Conservation (phyloP, 1,139 yeast genomes). For the Lodderomyces theae region DNA sequence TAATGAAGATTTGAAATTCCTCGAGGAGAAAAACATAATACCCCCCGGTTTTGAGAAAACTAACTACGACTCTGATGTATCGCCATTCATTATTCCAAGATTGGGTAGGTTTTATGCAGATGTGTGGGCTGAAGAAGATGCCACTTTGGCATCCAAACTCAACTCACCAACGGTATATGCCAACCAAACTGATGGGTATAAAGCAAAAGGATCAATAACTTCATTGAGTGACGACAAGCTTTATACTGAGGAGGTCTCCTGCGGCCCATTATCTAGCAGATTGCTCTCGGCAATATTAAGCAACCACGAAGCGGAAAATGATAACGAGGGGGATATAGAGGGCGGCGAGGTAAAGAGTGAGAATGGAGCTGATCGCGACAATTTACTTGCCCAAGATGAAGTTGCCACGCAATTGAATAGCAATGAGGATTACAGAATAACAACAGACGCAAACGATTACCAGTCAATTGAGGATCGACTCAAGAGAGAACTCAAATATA, state of each 20-base stretch:
- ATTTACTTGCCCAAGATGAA: conserved; percentile 23
- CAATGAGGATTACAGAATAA: conserved; percentile 34
- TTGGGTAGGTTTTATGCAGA: conserved; percentile 80
- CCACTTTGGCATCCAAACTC: conserved; percentile 40
- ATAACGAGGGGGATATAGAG: conserved; percentile 11
- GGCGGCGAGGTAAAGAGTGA: not conserved
- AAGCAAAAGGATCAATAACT: conserved; percentile 63
- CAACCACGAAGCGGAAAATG: conserved; percentile 43
- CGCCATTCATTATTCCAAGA: conserved; percentile 77
- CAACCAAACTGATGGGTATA: conserved; percentile 42
- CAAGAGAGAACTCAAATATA: conserved; percentile 81
- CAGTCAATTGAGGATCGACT: conserved; percentile 81
- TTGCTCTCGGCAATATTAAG: conserved; percentile 75
- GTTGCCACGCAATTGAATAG: conserved; percentile 40
- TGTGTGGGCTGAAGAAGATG: conserved; percentile 84
- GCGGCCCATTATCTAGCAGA: conserved; percentile 91
- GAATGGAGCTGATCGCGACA: not conserved
- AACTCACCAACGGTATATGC: conserved; percentile 35
- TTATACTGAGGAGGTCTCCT: conserved; percentile 72
- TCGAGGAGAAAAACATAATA: conserved; percentile 57
- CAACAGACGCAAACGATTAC: conserved; percentile 55
- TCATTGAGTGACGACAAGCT: conserved; percentile 60
- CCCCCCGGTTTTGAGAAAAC: conserved; percentile 50
- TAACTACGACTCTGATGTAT: conserved; percentile 61
- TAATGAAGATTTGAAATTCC: conserved; percentile 77